Evolutionary conservation across 2,329 filamentous ascomycete species (phyloP), one percentile per base, ranked within the genome.

Genomic region (Macroventuria anomochaeta): DNA sequence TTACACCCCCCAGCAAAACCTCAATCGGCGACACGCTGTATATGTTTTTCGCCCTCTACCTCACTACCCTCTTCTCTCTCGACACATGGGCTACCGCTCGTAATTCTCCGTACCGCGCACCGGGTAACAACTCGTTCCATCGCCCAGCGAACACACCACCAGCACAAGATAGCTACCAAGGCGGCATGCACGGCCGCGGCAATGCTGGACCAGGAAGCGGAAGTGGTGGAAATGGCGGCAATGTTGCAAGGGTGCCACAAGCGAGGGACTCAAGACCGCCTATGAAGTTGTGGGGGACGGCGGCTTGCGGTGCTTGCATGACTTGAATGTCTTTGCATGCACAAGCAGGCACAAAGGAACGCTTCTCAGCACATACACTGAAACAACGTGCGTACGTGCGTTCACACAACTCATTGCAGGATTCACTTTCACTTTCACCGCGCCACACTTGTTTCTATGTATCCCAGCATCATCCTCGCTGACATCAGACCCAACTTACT

Each of bases 11-110:
- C 4, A 54, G 51, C 23, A 48, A 54, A 44, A 29, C 48, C 33
- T 44, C 53, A 17, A 55, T 42, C 29, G 38, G 44, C 32, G 60
- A 59, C 26, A 62, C 68, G 8, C 39, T 72, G 51, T 47, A 67
- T 26, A 62, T 68, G 58, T 75, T 75, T 67, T 23, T 74, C 54
- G 69, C 70, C 25, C 72, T 75, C 41, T 75, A 75, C 59, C 42
- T 75, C 37, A 74, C 73, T n/a, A 75, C 72, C 0, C 69, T 75
- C 56, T 75, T 75, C 67, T 69, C 63, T 47, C 53, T 74, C 48
- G 73, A 75, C 49, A 64, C 70, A 42, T 73, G 68, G 66, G 58
- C 69, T 42, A 71, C 73, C 10, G 73, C 73, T 7, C 67, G 65
- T 32, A 56, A 53, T 36, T 74, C 71, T 1, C 68, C 72, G 0